phyloP scores from a whole-genome alignment of 352 stramenopile genomes.

The Phytophthora pini region DNA sequence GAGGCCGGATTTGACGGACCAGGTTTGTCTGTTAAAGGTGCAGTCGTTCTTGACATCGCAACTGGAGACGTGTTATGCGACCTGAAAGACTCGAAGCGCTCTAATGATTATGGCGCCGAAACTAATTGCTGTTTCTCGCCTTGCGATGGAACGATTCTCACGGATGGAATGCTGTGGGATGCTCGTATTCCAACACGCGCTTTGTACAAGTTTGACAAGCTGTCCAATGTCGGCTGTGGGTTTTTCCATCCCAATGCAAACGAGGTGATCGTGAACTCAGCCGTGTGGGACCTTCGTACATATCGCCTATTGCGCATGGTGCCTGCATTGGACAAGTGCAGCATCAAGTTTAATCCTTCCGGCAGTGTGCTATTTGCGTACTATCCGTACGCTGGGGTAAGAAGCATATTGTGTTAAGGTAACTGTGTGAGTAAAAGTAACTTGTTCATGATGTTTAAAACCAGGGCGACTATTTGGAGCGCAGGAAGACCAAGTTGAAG shows the following conservation, averaged over 20 bases:
- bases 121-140: conserved; percentile 85
- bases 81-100: conserved; percentile 66
- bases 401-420: conserved; percentile 19
- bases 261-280: conserved; percentile 90
- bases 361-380: conserved; percentile 86
- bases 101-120: conserved; percentile 77
- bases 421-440: conserved; percentile 10
- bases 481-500: conserved; percentile 71
- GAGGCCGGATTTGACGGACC: conserved; percentile 40
- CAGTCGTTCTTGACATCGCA: conserved; percentile 73
- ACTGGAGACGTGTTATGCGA: conserved; percentile 68
- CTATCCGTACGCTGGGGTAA: conserved; percentile 70
- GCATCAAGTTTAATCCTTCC: conserved; percentile 73
- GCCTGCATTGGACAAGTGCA: conserved; percentile 87
- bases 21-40: conserved; percentile 45
- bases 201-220: conserved; percentile 91
- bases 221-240: conserved; percentile 84
- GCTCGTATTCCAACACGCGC: conserved; percentile 68
- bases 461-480: conserved; percentile 66
- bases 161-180: conserved; percentile 87
- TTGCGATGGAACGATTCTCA: conserved; percentile 76
- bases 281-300: conserved; percentile 90
- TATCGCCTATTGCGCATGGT: conserved; percentile 87
- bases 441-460: conserved; percentile 3
- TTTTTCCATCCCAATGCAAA: conserved; percentile 90